These are phyloP conservation scores for Gossypium laxum DNA, from an alignment of 441 rosid species.

Conservation along the genomic window DNA sequence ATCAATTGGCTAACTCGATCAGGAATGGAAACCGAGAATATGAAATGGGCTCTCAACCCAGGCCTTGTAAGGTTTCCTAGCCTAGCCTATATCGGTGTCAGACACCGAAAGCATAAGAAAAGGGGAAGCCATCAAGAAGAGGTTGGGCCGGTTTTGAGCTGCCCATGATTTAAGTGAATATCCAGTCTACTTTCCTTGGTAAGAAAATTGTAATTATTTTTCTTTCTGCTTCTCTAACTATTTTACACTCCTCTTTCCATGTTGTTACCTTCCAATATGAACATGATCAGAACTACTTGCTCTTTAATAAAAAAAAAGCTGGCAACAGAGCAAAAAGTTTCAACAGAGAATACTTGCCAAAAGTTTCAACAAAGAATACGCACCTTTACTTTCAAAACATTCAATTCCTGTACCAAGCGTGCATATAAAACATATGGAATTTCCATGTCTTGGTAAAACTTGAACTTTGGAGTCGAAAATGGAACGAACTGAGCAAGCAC, in stretches of 20 bases:
- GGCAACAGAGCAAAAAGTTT: neutral
- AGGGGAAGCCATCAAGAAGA: neutral
- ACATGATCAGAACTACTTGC: no score
- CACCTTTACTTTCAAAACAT: slow-evolving; percentile 40
- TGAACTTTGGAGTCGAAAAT: slow-evolving; percentile 53
- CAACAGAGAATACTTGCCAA: slow-evolving; percentile 7
- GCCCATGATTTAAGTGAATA: neutral
- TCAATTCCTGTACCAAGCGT: slow-evolving; percentile 24
- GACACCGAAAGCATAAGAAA: neutral
- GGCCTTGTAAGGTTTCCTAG: neutral
- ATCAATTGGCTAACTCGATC: neutral
- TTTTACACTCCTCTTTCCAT: no score
- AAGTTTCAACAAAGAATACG: slow-evolving; percentile 8
- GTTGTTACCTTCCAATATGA: no score
- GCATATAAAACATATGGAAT: slow-evolving; percentile 24
- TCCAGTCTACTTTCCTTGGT: neutral
- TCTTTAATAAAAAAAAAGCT: neutral
- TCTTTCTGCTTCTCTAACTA: no score
- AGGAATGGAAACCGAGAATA: neutral
- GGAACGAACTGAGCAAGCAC: slow-evolving; percentile 53
- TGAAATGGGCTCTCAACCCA: neutral
- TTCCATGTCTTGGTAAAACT: slow-evolving; percentile 30
- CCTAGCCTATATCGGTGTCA: neutral
- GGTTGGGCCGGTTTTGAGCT: neutral
- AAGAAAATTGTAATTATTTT: neutral